Base-by-base conservation (phyloP, 176 grass and related monocot species). In the Miscanthus lutarioriparius region DNA sequence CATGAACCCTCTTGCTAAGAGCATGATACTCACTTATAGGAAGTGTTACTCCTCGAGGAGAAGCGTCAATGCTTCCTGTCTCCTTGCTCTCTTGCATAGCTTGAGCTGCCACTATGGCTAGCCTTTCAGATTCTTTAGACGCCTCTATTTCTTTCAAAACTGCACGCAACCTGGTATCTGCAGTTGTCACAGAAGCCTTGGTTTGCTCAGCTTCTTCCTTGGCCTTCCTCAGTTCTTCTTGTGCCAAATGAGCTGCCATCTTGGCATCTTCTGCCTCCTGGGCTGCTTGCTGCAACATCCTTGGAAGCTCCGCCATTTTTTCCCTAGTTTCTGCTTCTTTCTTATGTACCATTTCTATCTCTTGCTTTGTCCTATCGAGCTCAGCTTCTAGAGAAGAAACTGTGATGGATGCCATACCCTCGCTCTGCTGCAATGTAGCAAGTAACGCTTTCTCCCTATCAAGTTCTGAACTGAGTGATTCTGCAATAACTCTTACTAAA, bases 121-220 rank as follows among this genome's bases (percentile, higher is more conserved):
- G 77, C 81, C 61, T 89, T 83, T 98, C 91, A 8, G 96, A 93
- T 62, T 87, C 89, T 77, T 82, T 98, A 51, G 83, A 87, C 2
- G 93, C 93, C 26, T 98, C 93, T 17, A 92, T 98, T 86, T 98
- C 96, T 89, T 98, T 98, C 64, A 90, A 74, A 70, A 88, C 91
- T 6, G 93, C 96, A 12, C 32, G 83, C 62, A 95, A 39, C 77
- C 89, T 91, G 67, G 78, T 90, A 85, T 95, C 89, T 70, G 72
- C 87, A 47, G 96, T 98, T 81, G 56, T 83, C 1, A 80, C 83
- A 74, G 91, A 58, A 45, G 93, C 84, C 72, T 98, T 98, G 25
- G 85, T 86, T 91, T 90, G 89, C 56, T 93, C 89, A 61, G 90
- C 87, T 74, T 93, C 93, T 82, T 98, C 96, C 73, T 84, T 92